A percentile compares a stretch with the other conserved stretches of the same genome.
phyloP scores from a whole-genome alignment of 2,329 filamentous ascomycete species.

The Akanthomyces muscarius region DNA sequence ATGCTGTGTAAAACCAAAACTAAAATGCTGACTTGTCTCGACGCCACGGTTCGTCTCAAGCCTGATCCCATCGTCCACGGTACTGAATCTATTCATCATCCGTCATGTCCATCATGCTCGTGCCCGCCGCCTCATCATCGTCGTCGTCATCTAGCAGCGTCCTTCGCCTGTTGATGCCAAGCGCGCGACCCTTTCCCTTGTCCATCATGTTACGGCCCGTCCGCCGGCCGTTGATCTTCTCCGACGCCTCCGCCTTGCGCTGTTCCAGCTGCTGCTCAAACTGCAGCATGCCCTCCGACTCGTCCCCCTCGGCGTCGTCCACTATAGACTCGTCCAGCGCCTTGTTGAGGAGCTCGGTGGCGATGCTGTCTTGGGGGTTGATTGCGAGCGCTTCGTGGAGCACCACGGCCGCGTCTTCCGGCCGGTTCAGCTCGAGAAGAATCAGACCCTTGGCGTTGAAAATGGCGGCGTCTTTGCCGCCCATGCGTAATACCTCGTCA shows the following conservation, averaged over 20 bases:
- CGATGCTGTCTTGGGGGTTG: constrained; percentile 73
- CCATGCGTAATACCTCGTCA: constrained; percentile 78
- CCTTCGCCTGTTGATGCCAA: constrained; percentile 27
- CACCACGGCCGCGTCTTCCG: constrained; percentile 73
- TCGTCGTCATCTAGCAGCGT: constrained; percentile 34
- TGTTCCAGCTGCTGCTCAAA: constrained; percentile 52
- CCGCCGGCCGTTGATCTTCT: constrained; percentile 31
- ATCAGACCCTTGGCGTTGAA: constrained; percentile 83
- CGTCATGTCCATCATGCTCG: constrained; percentile 53
- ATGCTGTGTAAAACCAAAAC: constrained; percentile 1
- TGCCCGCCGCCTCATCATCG: constrained; percentile 34
- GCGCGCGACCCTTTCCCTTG: constrained; percentile 46
- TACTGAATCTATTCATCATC: constrained; percentile 43
- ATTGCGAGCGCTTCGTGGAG: constrained; percentile 82
- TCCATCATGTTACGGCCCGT: constrained; percentile 27
- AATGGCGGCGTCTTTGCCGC: constrained; percentile 72
- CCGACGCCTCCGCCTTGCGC: constrained; percentile 42
- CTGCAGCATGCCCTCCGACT: constrained; percentile 42
- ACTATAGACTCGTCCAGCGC: constrained; percentile 61
- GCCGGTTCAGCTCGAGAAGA: constrained; percentile 69
- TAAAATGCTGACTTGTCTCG: background rate
- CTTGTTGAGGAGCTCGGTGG: constrained; percentile 71
- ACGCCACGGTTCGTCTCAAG: background rate
- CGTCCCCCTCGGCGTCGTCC: constrained; percentile 41
- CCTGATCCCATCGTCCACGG: background rate